phyloP scores from a whole-genome alignment of 176 grass and related monocot species.

The Oryza punctata region DNA sequence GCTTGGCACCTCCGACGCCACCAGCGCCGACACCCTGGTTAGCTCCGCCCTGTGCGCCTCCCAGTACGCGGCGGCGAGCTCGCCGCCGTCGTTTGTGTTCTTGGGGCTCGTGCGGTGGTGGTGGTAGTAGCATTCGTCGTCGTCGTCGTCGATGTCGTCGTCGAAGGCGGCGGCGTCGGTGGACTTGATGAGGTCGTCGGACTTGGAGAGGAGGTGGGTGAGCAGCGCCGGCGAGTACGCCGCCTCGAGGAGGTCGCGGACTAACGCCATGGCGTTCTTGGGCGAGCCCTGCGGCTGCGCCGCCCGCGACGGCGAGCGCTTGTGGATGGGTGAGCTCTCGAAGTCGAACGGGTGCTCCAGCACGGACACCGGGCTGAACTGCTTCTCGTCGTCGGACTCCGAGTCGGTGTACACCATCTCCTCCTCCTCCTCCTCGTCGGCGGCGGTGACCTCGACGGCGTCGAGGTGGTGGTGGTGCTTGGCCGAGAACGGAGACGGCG shows the following conservation, averaged over 20 bases:
- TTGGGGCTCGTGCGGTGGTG: conserved; percentile 22
- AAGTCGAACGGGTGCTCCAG: conserved; percentile 58
- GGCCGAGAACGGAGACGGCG: background rate
- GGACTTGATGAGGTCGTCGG: conserved; percentile 34
- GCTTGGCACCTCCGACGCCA: conserved; percentile 32
- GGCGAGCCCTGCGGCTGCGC: conserved; percentile 27
- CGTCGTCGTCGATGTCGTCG: background rate
- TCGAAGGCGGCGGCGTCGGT: background rate
- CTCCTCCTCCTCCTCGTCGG: background rate
- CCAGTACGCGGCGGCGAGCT: conserved; percentile 29
- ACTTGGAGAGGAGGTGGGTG: conserved; percentile 38
- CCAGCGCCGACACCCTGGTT: conserved; percentile 25
- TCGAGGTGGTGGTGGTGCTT: background rate
- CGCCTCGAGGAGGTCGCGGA: conserved; percentile 66
- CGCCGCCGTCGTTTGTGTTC: background rate
- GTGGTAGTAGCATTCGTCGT: background rate
- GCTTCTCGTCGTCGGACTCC: conserved; percentile 58
- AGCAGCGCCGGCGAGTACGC: conserved; percentile 60
- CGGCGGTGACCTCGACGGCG: conserved; percentile 20
- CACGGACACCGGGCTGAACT: conserved; percentile 81
- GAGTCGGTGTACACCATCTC: conserved; percentile 7
- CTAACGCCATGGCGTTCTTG: conserved; percentile 48
- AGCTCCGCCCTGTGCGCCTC: conserved; percentile 37
- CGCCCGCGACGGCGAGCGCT: background rate
- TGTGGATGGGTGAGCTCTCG: conserved; percentile 51